Base-by-base conservation (phyloP, 768 basidiomycete genomes). In the Gloeostereum incarnatum region DNA sequence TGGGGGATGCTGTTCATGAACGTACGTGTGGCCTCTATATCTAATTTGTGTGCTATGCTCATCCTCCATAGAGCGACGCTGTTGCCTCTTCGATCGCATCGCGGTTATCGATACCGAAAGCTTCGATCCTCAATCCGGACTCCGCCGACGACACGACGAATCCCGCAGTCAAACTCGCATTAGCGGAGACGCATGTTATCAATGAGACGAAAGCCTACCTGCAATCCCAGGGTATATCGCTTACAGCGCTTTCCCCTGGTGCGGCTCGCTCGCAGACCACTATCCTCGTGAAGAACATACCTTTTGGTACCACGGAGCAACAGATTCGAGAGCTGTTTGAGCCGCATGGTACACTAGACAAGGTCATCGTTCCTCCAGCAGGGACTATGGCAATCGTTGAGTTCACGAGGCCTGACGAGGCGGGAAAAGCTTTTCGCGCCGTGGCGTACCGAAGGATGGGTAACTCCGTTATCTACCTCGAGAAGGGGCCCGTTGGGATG, bases 1-100 rank as follows among this genome's bases (percentile, higher is more conserved):
- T 94, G 90, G 91, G 78, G 81, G 37, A 84, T 91, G 71, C 56
- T 98, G 40, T 97, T 92, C 54, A 92, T 97, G 89, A 98, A 97
- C 68, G 94, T 96, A 65, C 60, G 89, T 81, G 31, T 17, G 32
- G 38, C 40, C 32, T 35, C 48, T 39, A 24, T 35, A 35, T 25
- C 32, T 39, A 23, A 31, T 45, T 41, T 27, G 49, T 14, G 10
- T n/a, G 40, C 44, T 49, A 42, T 42, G 42, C 53, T 54, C 40
- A 43, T 46, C 29, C 42, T 44, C n/a, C 39, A 43, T 25, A 96
- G 93, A 85, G 82, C 49, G 93, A 99, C 51, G 93, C 96, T 4
- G 93, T 98, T 0, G 79, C 81, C 1, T 81, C 87, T 1, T 93
- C 90, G 1, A 75, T 98, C 19, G 90, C 94, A 0, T 80, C 85